A percentile compares a stretch with the other conserved stretches of the same genome.
phyloP scores from a whole-genome alignment of 768 basidiomycete genomes.

The Auriscalpium vulgare region DNA sequence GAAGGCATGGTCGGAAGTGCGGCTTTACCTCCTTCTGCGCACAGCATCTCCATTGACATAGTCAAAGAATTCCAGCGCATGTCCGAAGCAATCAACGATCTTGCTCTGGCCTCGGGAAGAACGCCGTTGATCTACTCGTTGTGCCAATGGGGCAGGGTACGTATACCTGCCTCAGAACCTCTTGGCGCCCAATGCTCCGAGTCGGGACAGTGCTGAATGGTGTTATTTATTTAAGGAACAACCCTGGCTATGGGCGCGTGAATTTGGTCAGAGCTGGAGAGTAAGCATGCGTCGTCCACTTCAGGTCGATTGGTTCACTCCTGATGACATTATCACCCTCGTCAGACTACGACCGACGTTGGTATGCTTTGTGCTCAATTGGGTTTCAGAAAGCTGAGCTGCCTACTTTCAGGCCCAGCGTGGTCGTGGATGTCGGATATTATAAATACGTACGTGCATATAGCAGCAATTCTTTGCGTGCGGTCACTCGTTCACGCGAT shows the following conservation, averaged over 20 bases:
- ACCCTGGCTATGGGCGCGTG: slow-evolving; percentile 57
- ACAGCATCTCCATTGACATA: neutral
- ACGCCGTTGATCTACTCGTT: slow-evolving; percentile 47
- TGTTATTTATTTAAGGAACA: slow-evolving; percentile 29
- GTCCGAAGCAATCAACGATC: slow-evolving; percentile 46
- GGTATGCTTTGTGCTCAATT: neutral
- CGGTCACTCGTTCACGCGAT: slow-evolving; percentile 22
- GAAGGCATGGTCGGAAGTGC: slow-evolving; percentile 49
- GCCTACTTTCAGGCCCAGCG: slow-evolving; percentile 16
- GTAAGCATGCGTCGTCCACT: slow-evolving; percentile 22
- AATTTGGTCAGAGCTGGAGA: slow-evolving; percentile 56
- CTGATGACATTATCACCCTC: neutral
- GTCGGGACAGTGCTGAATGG: neutral
- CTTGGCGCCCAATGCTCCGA: neutral
- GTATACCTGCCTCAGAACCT: neutral
- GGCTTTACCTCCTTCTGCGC: slow-evolving; percentile 11
- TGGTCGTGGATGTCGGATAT: slow-evolving; percentile 47
- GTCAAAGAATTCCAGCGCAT: slow-evolving; percentile 49
- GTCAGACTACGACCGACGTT: slow-evolving; percentile 45
- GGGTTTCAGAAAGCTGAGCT: too few species aligned
- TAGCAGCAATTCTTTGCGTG: slow-evolving; percentile 8
- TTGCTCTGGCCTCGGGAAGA: slow-evolving; percentile 36
- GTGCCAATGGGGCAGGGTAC: slow-evolving; percentile 54
- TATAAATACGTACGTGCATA: slow-evolving; percentile 28
- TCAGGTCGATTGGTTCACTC: too few species aligned